phyloP scores from a whole-genome alignment of 257 asterid species.

The Lantana camara region DNA sequence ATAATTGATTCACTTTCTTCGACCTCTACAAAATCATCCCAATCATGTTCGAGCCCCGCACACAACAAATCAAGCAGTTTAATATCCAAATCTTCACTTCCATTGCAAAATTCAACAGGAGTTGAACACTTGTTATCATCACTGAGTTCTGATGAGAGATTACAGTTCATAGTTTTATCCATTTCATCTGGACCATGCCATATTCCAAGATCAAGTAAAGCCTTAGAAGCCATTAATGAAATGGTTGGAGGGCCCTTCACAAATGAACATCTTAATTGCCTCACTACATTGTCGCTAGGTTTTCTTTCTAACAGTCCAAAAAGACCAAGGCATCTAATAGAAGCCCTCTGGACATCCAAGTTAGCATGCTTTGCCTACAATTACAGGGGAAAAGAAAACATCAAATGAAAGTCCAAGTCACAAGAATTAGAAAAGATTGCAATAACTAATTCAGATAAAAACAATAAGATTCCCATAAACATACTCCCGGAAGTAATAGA shows the following conservation, averaged over 20 bases:
- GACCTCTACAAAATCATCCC: slow-evolving; percentile 51
- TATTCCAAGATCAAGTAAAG: slow-evolving; percentile 87
- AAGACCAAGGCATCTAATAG: slow-evolving; percentile 91
- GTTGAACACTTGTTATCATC: slow-evolving; percentile 38
- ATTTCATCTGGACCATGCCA: slow-evolving; percentile 91
- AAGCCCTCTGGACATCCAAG: slow-evolving; percentile 89
- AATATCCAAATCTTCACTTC: slow-evolving; percentile 53
- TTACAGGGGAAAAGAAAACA: slow-evolving; percentile 25
- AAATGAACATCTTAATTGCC: slow-evolving; percentile 72
- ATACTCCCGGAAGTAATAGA: slow-evolving; percentile 93
- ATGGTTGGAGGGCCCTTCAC: slow-evolving; percentile 56
- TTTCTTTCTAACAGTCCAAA: slow-evolving; percentile 77
- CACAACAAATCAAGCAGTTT: slow-evolving; percentile 71
- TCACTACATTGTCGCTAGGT: slow-evolving; percentile 67
- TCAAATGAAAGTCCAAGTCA: slow-evolving; percentile 19
- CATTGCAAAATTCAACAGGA: slow-evolving; percentile 44
- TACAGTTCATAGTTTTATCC: slow-evolving; percentile 68
- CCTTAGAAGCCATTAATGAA: slow-evolving; percentile 71
- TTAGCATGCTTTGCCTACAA: slow-evolving; percentile 87
- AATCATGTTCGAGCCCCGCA: slow-evolving; percentile 60
- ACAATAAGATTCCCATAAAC: slow-evolving; percentile 17
- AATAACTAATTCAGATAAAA: slow-evolving; percentile 4
- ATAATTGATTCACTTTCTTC: slow-evolving; percentile 67
- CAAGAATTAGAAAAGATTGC: slow-evolving; percentile 6
- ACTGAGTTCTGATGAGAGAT: slow-evolving; percentile 48